Evolutionary conservation across 2,329 filamentous ascomycete genomes (phyloP), one percentile per base, ranked within the genome.

Genomic region (Aspergillus fumigatiaffinis): DNA sequence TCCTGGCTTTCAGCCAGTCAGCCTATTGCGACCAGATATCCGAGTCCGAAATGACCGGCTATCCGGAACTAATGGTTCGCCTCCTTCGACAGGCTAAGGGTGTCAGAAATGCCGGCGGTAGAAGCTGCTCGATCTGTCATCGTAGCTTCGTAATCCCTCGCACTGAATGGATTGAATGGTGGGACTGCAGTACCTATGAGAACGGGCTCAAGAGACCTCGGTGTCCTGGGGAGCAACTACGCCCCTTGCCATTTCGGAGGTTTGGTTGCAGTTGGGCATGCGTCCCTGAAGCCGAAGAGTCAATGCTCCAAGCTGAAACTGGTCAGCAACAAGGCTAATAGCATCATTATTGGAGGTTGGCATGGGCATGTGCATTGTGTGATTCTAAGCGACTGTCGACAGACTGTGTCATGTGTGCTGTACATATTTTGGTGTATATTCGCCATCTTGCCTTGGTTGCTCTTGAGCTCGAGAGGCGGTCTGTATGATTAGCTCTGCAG

Each of bases 91-190:
- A 66, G 4, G 73, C 76, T 3, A 67, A 67, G 46, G 64, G 67
- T 4, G 68, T 76, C 10, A 70, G 71, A n/a, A 62, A 66, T 49
- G 68, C 68, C 0, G 77, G 77, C 1, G 75, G 73, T 4, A 68
- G 71, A 51, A 54, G 56, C 26, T 80, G 78, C 58, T 76, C 74
- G 0, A 66, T 76, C 0, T 80, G 78, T 52, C 64, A 69, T 29
- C 69, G 69, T 10, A 66, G 64, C 7, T 79, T 76, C 49, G 71
- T 80, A 5, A 66, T 77, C 51, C 70, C 76, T 17, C 73, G 76
- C 9, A 68, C 72, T 0, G 69, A 76, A 60, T 79, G 77, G 76
- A 66, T 77, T 21, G 77, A 79, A 58, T 77, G 75, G 75, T 77
- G 74, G 74, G 74, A 77, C 58, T 72, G 73, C 54, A 68, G 64